phyloP scores from a whole-genome alignment of 768 basidiomycete species.

The Candolleomyces aberdarensis region DNA sequence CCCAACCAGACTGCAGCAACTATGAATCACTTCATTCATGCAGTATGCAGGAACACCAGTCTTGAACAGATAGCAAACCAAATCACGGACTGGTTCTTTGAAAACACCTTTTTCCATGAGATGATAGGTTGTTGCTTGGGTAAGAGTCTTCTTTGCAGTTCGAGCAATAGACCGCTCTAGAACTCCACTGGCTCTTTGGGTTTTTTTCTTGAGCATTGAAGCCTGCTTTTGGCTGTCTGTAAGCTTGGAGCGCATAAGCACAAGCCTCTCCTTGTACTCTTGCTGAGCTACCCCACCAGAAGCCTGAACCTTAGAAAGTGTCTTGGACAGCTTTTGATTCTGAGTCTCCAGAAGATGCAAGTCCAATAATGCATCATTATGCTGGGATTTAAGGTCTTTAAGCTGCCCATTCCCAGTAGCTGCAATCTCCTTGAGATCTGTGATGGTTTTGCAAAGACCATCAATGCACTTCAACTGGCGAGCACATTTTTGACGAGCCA shows the following conservation, averaged over 20 bases:
- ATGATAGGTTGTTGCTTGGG: background rate
- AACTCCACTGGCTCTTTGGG: background rate
- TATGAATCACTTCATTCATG: background rate
- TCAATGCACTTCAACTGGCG: no score
- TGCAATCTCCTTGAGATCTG: background rate
- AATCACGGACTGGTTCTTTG: background rate
- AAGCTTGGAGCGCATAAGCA: background rate
- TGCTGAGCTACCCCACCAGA: background rate
- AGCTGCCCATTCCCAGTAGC: background rate
- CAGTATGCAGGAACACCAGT: background rate
- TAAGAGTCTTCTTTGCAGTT: background rate
- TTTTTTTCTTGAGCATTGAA: background rate
- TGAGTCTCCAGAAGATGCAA: background rate
- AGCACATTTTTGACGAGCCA: no score
- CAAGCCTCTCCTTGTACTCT: background rate
- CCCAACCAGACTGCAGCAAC: no score
- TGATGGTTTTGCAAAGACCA: background rate
- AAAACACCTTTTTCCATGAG: background rate
- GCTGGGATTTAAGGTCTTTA: background rate
- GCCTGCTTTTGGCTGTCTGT: background rate
- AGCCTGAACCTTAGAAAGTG: background rate
- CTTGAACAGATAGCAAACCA: background rate
- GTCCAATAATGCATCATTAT: background rate
- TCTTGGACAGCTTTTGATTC: background rate
- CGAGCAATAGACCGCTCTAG: background rate